phyloP scores from a whole-genome alignment of 176 grass and related monocot genomes.

The Phyllostachys edulis region DNA sequence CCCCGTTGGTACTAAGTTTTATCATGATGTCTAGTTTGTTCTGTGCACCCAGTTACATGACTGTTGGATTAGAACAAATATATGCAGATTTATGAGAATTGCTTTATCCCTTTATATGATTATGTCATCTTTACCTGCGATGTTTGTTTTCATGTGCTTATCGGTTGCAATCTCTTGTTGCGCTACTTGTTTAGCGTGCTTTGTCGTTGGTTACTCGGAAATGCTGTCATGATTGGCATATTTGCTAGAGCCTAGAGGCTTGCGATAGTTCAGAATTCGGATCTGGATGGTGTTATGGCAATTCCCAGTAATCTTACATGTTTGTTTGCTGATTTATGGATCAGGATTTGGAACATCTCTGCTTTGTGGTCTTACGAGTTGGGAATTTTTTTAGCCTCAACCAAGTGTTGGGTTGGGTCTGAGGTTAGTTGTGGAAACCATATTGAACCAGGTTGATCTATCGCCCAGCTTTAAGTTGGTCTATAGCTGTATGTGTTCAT shows the following conservation, averaged over 20 bases:
- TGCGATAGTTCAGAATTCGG: not conserved
- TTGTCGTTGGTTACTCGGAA: not conserved
- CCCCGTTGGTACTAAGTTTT: slow-evolving; percentile 1
- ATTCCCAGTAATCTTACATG: not conserved
- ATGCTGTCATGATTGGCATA: not conserved
- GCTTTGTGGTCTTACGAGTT: not conserved
- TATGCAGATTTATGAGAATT: slow-evolving; percentile 19
- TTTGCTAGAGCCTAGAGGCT: not conserved
- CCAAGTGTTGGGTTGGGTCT: too few species aligned
- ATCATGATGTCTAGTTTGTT: slow-evolving; percentile 2
- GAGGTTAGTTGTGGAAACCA: too few species aligned
- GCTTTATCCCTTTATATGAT: not conserved
- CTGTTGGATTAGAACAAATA: slow-evolving; percentile 25
- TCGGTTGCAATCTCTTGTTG: not conserved
- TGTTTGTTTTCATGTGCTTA: not conserved
- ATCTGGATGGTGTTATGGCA: not conserved
- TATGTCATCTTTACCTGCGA: too few species aligned
- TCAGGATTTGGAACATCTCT: not conserved
- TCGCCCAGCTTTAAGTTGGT: not conserved
- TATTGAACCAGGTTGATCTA: not conserved
- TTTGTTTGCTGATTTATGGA: not conserved
- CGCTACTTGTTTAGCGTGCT: not conserved
- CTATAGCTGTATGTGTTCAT: not conserved
- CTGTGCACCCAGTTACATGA: not conserved
- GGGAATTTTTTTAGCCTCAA: too few species aligned